Evolutionary conservation across 495 filamentous ascomycete species (phyloP), one percentile per base, ranked within the genome.

Genomic region (Aspergillus sclerotiicarbonarius): DNA sequence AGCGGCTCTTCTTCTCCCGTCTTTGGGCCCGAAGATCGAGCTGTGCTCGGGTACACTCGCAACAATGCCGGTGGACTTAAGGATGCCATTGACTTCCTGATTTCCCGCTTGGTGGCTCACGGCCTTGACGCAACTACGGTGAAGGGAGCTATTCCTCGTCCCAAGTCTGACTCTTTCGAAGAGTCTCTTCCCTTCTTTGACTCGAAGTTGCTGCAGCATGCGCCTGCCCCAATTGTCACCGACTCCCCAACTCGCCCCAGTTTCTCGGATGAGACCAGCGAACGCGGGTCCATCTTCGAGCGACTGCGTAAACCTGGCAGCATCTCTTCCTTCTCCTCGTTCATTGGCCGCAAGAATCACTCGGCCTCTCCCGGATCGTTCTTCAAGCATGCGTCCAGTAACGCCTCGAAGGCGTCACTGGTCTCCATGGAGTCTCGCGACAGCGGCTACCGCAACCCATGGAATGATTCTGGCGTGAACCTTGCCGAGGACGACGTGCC

Each of bases 111-210:
- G 52, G 87, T 92, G 20, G 84, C 87, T 2, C 87, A 90, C 43
- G 89, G 90, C n/a, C 82, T 96, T 33, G 90, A 96, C 61, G 86
- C 87, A 3, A 90, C 83, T 45, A 85, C 90, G 20, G 86, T 99
- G 62, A 96, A 94, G 71, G 94, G 95, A 51, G 87, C 91, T 13
- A 93, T 98, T 59, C 91, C 93, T 0, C 88, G 93, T 46, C 95
- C 94, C 51, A 97, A 98, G 78, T 97, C 94, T 5, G 94, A 99
- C 73, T 96, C 94, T 1, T 99, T 98, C 67, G 94, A 98, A 66
- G 95, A 98, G 59, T 92, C 91, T 41, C 82, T 96, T 31, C 92
- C 90, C 25, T 97, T 90, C 79, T 99, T 99, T 71, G 88, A 96
- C 71, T 94, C 92, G 0, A 97, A 97, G 75, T 76, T 99, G 32